Base-by-base conservation (phyloP, 495 filamentous ascomycete species). In the Venustampulla echinocandica region DNA sequence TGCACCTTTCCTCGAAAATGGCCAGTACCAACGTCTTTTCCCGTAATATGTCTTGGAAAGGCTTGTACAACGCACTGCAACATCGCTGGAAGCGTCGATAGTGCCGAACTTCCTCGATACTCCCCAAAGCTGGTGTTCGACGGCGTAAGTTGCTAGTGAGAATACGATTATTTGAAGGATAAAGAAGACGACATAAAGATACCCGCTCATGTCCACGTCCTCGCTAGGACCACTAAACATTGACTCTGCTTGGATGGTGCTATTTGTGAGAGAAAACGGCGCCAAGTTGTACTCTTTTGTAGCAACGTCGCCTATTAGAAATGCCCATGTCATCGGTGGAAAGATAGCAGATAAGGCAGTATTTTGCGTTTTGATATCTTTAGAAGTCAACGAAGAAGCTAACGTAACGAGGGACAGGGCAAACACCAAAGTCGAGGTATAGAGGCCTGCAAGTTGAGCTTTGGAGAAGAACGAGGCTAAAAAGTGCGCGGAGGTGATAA, bases 401-500 rank as follows among this genome's bases (percentile, higher is more conserved):
- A 55, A 59, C 4, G 61, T 57, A 3, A 66, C 57, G n/a, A 73
- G 58, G 0, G 69, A 67, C 7, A 71, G 55, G n/a, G 70, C 50
- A 43, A 71, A 66, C 2, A 57, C 56, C 3, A 61, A 48, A 13
- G 69, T 67, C 11, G 56, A 61, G 2, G 64, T 58, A 18, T 64
- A 68, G 34, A 70, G 67, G 10, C 69, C 67, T 10, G 66, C 68
- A 0, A 73, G 60, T 46, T 73, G 67, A 11, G 69, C 67, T 44
- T 69, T 73, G 6, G 55, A 55, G 50, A 73, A 73, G 48, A 71
- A 62, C 24, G 59, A 64, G 1, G 61, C 68, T 27, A 63, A 55
- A 18, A 65, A 62, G 19, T 70, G 61, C 18, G 68, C 66, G 38
- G 64, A 69, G 19, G 56, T 62, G 3, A 64, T 59, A n/a, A 70